Conservation (phyloP, 306 rosid genomes). For the Cucumis melo region DNA sequence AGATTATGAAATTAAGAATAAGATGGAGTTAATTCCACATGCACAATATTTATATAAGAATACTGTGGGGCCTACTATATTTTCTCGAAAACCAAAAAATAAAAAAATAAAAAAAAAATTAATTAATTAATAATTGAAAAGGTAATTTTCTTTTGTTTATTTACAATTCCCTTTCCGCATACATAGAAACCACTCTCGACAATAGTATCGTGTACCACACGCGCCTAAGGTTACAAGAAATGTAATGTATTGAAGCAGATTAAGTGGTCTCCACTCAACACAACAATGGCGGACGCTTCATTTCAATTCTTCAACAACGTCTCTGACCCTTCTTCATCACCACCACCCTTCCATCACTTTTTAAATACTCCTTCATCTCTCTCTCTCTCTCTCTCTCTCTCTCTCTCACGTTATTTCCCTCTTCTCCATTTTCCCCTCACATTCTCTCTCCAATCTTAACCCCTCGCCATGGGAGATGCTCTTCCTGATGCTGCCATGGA, state of each 20-base stretch:
- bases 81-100: too few relatives aligned
- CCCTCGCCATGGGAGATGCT: slow-evolving; percentile 45
- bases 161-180: not conserved
- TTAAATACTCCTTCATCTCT: slow-evolving; percentile 1
- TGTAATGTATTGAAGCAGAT: not conserved
- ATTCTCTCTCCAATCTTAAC: slow-evolving; percentile 9
- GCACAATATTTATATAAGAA: not conserved
- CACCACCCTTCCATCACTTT: not conserved
- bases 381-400: not conserved
- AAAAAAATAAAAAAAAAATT: too few relatives aligned
- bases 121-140: not conserved
- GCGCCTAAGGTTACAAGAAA: not conserved
- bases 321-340: not conserved
- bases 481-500: slow-evolving; percentile 71
- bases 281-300: slow-evolving; percentile 2
- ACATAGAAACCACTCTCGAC: not conserved
- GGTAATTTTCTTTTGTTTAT: not conserved
- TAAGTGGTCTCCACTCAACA: not conserved
- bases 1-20: too few relatives aligned
- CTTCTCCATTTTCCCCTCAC: slow-evolving; percentile 1
- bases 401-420: not conserved
- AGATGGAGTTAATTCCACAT: too few relatives aligned
- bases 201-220: not conserved
- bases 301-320: not conserved
- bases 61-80: not conserved